phyloP scores from a whole-genome alignment of 768 basidiomycete species.

The Pleurotus salmoneostramineus region DNA sequence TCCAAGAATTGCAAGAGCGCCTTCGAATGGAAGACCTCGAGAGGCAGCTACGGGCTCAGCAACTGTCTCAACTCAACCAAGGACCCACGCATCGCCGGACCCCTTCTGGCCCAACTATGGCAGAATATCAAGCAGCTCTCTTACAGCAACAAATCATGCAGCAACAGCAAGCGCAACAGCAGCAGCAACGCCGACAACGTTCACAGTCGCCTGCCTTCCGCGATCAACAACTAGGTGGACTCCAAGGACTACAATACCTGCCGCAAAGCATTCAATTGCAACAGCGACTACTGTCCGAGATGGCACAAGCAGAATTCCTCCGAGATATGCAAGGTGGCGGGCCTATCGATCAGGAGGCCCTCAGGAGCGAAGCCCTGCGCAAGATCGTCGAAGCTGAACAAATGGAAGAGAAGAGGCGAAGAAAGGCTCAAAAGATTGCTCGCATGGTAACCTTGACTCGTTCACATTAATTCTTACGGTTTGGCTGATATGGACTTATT shows the following conservation, averaged over 20 bases:
- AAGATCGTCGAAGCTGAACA: slow-evolving; percentile 90
- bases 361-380: slow-evolving; percentile 76
- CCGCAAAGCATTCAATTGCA: slow-evolving; percentile 70
- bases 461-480: slow-evolving; percentile 3
- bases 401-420: slow-evolving; percentile 80
- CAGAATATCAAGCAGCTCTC: slow-evolving; percentile 40
- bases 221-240: slow-evolving; percentile 26
- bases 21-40: slow-evolving; percentile 63
- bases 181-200: slow-evolving; percentile 46
- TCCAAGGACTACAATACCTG: slow-evolving; percentile 49
- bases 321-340: slow-evolving; percentile 59
- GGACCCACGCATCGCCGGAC: slow-evolving; percentile 40
- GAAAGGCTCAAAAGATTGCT: slow-evolving; percentile 81
- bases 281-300: slow-evolving; percentile 72
- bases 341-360: slow-evolving; percentile 62
- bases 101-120: slow-evolving; percentile 40
- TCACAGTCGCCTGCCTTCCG: slow-evolving; percentile 39
- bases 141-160: slow-evolving; percentile 24
- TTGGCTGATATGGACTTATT: neutral
- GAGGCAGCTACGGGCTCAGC: slow-evolving; percentile 53
- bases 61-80: slow-evolving; percentile 44
- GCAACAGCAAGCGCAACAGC: slow-evolving; percentile 30
- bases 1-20: slow-evolving; percentile 63
- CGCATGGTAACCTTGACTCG: slow-evolving; percentile 63
- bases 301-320: slow-evolving; percentile 67